Evolutionary conservation across 2,329 filamentous ascomycete genomes (phyloP), one percentile per base, ranked within the genome.

Genomic region (Colletotrichum ledebouriae): DNA sequence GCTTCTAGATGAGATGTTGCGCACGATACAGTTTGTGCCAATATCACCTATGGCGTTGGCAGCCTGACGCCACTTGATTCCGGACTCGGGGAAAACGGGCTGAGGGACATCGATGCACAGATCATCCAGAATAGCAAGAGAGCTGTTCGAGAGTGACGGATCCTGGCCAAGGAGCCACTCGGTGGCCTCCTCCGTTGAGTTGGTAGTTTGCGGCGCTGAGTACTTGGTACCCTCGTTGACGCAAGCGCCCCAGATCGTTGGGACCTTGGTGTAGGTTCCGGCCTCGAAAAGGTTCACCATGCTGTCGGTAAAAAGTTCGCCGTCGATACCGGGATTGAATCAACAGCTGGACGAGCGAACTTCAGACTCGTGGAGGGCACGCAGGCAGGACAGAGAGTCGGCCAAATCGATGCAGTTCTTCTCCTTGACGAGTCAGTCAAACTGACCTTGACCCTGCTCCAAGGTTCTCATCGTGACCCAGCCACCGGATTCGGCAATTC

Each of bases 191-290:
- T 72, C 74, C 0, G 77, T 73, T 3, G 76, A 80, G 5, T 78
- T 75, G 3, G 76, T 73, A 15, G 74, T 71, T 56, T 72, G 65
- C 7, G 78, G 77, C 17, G 69, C 69, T 0, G 76, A 72, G 60
- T 80, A 80, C 12, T 72, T 71, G 15, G 80, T 82, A 3, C 81
- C 80, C 33, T 80, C 79, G 52, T 82, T 78, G 29, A 72, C 74
- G 50, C 79, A 78, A 44, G 80, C 78, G 9, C 80, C 80, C 47
- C 76, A 84, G 17, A 90, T 83, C 0, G 83, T 77, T 0, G 88
- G 88, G 0, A 90, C 81, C 29, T 81, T 80, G 68, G 88, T 75
- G 75, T 88, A 87, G 6, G 81, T 82, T 0, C 85, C 86, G 15
- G 82, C 55, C 2, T 75, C 73, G 58, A 86, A 87, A 1, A 81